Conservation (phyloP, 129 eudicot species). For the Pseudognaphalium luteoalbum region DNA sequence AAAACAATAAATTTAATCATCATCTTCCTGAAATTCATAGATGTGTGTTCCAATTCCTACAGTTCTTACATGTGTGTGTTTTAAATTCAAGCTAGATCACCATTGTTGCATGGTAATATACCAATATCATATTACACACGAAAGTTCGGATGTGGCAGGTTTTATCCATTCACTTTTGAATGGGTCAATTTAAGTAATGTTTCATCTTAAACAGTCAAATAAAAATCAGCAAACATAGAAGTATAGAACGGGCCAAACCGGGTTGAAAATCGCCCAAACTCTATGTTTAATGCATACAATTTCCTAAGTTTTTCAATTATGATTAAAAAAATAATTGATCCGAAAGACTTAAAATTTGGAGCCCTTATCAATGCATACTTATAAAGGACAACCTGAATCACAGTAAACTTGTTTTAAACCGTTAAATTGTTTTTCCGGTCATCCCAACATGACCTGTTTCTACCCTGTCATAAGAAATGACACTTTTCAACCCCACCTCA, state of each 20-base stretch:
- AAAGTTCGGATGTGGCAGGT: background rate
- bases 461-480: background rate
- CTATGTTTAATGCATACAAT: too few relatives aligned
- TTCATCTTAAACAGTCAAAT: background rate
- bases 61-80: background rate
- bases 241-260: background rate
- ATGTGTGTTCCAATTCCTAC: background rate
- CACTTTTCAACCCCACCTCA: background rate
- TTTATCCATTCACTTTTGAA: background rate
- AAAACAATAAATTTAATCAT: background rate
- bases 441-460: background rate
- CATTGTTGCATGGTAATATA: slow-evolving; percentile 9
- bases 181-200: background rate
- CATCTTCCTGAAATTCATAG: background rate
- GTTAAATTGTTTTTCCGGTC: background rate
- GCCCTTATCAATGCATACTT: too few relatives aligned
- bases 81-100: background rate
- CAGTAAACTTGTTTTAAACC: background rate
- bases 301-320: too few relatives aligned
- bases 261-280: too few relatives aligned
- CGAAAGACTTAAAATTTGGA: too few relatives aligned
- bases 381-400: too few relatives aligned
- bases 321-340: too few relatives aligned
- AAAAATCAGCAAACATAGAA: background rate
- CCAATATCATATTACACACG: background rate